Conservation (phyloP, 192 early-diverging fungal species). For the Backusella tuberculispora region DNA sequence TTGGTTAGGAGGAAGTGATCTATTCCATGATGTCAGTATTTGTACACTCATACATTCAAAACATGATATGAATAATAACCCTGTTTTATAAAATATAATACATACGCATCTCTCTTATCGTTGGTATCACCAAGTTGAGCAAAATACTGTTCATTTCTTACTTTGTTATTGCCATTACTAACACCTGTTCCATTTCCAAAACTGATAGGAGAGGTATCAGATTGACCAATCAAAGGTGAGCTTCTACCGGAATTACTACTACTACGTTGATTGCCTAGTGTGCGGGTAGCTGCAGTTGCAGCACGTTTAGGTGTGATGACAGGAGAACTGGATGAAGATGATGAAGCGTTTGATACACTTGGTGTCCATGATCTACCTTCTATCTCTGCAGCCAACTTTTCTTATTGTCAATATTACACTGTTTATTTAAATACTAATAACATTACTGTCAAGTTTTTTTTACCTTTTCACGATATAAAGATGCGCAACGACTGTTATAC, state of each 20-base stretch:
- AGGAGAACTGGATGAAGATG: constrained; percentile 26
- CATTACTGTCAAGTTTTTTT: not conserved
- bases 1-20: constrained; percentile 64
- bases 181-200: constrained; percentile 2
- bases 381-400: constrained; percentile 58
- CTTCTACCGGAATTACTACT: not conserved
- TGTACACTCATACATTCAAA: not conserved
- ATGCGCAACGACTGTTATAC: constrained; percentile 85
- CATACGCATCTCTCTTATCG: constrained; percentile 53
- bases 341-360: constrained; percentile 28
- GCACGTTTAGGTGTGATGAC: constrained; percentile 13
- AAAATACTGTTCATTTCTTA: constrained; percentile 81
- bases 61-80: not conserved
- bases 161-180: constrained; percentile 47
- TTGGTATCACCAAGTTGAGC: constrained; percentile 63
- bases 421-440: not conserved
- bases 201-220: not conserved
- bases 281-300: constrained; percentile 27
- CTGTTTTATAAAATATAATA: not conserved
- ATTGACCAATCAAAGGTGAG: constrained; percentile 3
- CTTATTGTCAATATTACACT: not conserved
- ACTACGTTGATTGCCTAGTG: constrained; percentile 18
- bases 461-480: constrained; percentile 90
- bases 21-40: constrained; percentile 7
- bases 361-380: constrained; percentile 64